Evolutionary conservation across 2,329 filamentous ascomycete genomes (phyloP).

Genomic region (Didymella keratinophila): DNA sequence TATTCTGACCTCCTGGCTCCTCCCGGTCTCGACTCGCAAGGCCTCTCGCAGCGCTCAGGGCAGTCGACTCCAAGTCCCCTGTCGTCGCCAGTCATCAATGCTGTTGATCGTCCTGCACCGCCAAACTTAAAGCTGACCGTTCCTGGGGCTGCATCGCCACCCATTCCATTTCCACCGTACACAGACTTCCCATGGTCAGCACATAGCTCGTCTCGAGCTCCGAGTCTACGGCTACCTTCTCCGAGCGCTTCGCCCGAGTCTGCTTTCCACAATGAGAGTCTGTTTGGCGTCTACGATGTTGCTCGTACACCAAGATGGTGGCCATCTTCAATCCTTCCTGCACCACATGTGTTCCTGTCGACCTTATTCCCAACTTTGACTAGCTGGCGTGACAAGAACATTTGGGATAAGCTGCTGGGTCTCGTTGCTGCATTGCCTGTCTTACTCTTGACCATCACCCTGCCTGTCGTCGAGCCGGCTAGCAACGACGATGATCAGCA

Average conservation of each 20-base stretch:
- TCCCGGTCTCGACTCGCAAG: slow-evolving; percentile 48
- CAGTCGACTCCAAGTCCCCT: slow-evolving; percentile 34
- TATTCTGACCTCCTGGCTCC: slow-evolving; percentile 45
- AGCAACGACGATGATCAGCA: slow-evolving; percentile 51
- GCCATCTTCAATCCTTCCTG: slow-evolving; percentile 77
- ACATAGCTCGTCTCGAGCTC: slow-evolving; percentile 55
- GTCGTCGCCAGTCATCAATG: slow-evolving; percentile 40
- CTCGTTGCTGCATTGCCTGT: slow-evolving; percentile 88
- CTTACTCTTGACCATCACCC: slow-evolving; percentile 84
- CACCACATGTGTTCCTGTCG: slow-evolving; percentile 73
- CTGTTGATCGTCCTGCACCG: slow-evolving; percentile 36
- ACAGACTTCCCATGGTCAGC: slow-evolving; percentile 61
- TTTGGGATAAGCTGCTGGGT: slow-evolving; percentile 85
- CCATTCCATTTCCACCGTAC: slow-evolving; percentile 73
- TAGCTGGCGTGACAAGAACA: slow-evolving; percentile 80
- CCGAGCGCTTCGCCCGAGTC: slow-evolving; percentile 60
- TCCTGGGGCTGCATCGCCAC: slow-evolving; percentile 52
- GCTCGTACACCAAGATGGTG: slow-evolving; percentile 71
- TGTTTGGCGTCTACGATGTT: slow-evolving; percentile 51
- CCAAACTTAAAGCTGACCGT: slow-evolving; percentile 54
- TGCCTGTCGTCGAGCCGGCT: slow-evolving; percentile 85
- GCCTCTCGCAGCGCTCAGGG: slow-evolving; percentile 27
- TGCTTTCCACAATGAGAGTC: slow-evolving; percentile 56
- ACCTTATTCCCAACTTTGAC: slow-evolving; percentile 89
- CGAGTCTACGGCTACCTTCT: slow-evolving; percentile 65